Percentiles rank a stretch among this genome's conserved stretches.
These are phyloP conservation scores for Gracilariopsis chorda DNA, from an alignment of 23 red algal species.

Conservation along the genomic window DNA sequence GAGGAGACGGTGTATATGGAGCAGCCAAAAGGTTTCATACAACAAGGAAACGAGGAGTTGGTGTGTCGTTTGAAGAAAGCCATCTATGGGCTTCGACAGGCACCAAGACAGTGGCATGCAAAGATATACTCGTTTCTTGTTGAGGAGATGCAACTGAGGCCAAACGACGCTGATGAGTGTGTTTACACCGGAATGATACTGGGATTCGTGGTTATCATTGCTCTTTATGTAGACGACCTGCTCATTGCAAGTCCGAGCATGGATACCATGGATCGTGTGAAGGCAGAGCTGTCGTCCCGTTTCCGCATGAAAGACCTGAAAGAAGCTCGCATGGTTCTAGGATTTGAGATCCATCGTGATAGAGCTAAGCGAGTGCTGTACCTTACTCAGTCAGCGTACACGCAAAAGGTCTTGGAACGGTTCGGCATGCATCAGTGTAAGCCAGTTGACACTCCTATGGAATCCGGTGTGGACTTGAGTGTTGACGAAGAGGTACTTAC, in stretches of 20 bases:
- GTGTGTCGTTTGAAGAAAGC: slow-evolving; percentile 52
- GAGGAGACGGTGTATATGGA: slow-evolving; percentile 48
- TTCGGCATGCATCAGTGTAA: slow-evolving; percentile 35
- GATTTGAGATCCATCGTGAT: slow-evolving; percentile 35
- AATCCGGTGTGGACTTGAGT: background rate
- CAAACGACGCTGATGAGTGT: slow-evolving; percentile 42
- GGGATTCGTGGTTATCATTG: slow-evolving; percentile 34
- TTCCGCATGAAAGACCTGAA: slow-evolving; percentile 46
- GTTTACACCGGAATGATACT: slow-evolving; percentile 36
- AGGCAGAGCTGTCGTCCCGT: slow-evolving; percentile 15
- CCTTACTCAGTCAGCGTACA: slow-evolving; percentile 27
- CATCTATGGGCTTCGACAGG: slow-evolving; percentile 40
- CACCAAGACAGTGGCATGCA: slow-evolving; percentile 18
- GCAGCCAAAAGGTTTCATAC: slow-evolving; percentile 32
- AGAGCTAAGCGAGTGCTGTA: background rate
- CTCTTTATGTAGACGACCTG: slow-evolving; percentile 26
- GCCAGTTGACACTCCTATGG: slow-evolving; percentile 32
- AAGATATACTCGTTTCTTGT: slow-evolving; percentile 45
- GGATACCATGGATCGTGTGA: slow-evolving; percentile 4
- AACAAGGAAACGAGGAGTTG: background rate
- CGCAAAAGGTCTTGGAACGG: slow-evolving; percentile 23
- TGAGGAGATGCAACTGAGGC: background rate
- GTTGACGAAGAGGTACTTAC: background rate
- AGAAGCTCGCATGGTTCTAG: slow-evolving; percentile 21
- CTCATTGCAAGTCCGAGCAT: slow-evolving; percentile 34